Conservation (phyloP, 495 filamentous ascomycete genomes). For the Endocarpon pusillum region DNA sequence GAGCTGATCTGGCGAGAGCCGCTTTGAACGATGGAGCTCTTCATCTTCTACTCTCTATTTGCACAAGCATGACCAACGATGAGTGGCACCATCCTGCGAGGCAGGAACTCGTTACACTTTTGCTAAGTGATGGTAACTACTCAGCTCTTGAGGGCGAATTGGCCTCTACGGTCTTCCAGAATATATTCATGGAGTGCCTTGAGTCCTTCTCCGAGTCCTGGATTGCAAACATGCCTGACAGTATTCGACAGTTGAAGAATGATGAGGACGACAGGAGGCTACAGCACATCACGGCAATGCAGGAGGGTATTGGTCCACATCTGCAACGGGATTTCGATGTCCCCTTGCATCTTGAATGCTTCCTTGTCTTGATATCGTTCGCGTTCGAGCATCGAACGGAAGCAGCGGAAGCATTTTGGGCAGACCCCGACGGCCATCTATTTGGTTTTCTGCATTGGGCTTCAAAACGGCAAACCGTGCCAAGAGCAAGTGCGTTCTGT, state of each 20-base stretch:
- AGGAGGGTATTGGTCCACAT: constrained; percentile 29
- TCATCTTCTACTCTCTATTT: constrained; percentile 73
- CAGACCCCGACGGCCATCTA: constrained; percentile 71
- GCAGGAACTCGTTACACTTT: constrained; percentile 51
- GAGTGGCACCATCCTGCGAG: constrained; percentile 74
- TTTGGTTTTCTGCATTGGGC: constrained; percentile 93
- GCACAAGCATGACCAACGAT: constrained; percentile 53
- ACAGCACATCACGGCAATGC: constrained; percentile 37
- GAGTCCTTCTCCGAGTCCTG: constrained; percentile 79
- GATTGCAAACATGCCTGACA: constrained; percentile 86
- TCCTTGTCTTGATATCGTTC: constrained; percentile 81
- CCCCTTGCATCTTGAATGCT: constrained; percentile 71
- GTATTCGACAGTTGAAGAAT: constrained; percentile 65
- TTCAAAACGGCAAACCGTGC: constrained; percentile 77
- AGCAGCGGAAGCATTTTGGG: constrained; percentile 75
- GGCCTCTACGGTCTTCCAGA: constrained; percentile 47
- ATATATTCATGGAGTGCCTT: constrained; percentile 56
- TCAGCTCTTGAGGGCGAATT: constrained; percentile 41
- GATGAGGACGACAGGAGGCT: constrained; percentile 81
- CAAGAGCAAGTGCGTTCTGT: constrained; percentile 84
- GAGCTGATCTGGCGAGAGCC: constrained; percentile 51
- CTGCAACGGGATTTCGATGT: constrained; percentile 31
- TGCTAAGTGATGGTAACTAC: constrained; percentile 59
- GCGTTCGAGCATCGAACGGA: constrained; percentile 72
- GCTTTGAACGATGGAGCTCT: constrained; percentile 82